These are phyloP conservation scores for Trichophaea hybrida DNA, from an alignment of 2,329 filamentous ascomycete species.

Conservation along the genomic window DNA sequence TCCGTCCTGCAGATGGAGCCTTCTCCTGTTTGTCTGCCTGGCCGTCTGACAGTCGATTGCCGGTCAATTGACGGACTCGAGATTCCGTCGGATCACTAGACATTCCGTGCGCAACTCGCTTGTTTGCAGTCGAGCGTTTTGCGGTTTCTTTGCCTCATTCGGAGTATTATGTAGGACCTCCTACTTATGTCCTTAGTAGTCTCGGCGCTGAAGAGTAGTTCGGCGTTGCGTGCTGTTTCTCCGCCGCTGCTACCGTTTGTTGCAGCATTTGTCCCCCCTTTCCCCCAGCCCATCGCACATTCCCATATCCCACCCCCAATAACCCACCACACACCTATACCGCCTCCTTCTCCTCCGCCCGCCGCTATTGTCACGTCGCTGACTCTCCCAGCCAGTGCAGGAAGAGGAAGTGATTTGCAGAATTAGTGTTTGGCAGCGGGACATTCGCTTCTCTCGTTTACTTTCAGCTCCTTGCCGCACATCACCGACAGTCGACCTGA, in stretches of 20 bases:
- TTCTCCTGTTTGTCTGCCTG: too few species aligned
- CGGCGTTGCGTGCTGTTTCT: neutral
- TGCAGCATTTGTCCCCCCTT: constrained; percentile 1
- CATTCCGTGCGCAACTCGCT: too few species aligned
- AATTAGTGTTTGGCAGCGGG: neutral
- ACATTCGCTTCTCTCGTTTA: neutral
- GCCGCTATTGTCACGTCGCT: neutral
- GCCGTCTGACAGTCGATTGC: too few species aligned
- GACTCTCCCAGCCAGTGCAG: neutral
- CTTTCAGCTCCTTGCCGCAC: neutral
- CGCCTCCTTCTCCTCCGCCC: neutral
- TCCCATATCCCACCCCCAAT: constrained; percentile 7
- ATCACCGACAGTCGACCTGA: neutral
- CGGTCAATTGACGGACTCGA: too few species aligned
- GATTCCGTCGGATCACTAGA: too few species aligned
- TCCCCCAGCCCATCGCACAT: constrained; percentile 12
- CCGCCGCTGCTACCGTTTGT: neutral
- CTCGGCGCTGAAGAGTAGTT: too few species aligned
- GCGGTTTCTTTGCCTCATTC: too few species aligned
- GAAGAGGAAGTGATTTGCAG: neutral
- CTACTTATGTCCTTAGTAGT: too few species aligned
- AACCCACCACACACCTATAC: neutral
- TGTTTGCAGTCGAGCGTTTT: too few species aligned
- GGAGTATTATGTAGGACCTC: too few species aligned
- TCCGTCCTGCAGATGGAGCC: too few species aligned